These are phyloP conservation scores for Russula sp. DNA, from an alignment of 768 basidiomycete species.

Conservation along the genomic window DNA sequence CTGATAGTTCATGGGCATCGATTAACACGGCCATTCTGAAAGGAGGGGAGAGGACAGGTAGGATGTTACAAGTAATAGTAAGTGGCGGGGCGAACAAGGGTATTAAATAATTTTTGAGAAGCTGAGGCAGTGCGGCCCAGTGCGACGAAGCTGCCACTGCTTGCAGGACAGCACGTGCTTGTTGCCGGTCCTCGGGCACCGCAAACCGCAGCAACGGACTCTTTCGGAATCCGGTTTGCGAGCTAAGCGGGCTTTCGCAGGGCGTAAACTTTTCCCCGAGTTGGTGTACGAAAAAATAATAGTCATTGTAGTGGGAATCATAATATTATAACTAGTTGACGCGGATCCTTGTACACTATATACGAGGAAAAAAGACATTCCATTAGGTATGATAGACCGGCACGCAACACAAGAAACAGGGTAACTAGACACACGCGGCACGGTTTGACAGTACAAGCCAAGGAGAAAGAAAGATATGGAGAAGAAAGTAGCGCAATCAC, in stretches of 20 bases:
- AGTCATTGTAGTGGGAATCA: conserved; percentile 14
- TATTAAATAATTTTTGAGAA: conserved; percentile 5
- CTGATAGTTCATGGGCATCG: conserved; percentile 10
- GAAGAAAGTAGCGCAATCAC: conserved; percentile 29
- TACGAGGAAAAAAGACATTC: background rate
- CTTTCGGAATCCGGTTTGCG: background rate
- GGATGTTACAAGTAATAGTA: background rate
- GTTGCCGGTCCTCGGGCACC: background rate
- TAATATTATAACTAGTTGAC: conserved; percentile 16
- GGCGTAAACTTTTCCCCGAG: background rate
- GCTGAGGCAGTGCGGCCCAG: background rate
- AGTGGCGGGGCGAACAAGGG: background rate
- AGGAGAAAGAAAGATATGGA: background rate
- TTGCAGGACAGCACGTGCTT: background rate
- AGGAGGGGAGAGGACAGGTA: background rate
- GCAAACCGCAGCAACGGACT: background rate
- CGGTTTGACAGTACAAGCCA: conserved; percentile 12
- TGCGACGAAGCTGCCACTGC: background rate
- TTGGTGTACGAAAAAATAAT: conserved; percentile 1
- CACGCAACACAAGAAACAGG: conserved; percentile 18
- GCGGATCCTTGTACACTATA: conserved; percentile 21
- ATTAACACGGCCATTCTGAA: conserved; percentile 28
- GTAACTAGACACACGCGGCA: conserved; percentile 27
- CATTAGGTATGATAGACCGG: conserved; percentile 16
- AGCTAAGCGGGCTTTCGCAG: background rate